Evolutionary conservation across 805 yeast genomes (phyloP).

Genomic region (Pichia deserticola): DNA sequence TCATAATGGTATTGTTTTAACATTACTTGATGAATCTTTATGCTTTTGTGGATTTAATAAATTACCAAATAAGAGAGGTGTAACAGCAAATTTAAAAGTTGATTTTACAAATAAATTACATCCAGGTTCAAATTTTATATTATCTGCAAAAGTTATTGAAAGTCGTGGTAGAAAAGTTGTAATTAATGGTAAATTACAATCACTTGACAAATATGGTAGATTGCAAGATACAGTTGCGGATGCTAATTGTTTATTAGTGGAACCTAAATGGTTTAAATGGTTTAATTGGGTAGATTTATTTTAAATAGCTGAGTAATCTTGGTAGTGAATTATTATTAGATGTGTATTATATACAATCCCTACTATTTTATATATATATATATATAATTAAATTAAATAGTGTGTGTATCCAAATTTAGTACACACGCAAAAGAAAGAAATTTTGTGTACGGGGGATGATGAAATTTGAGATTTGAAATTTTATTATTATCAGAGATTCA

Average conservation of each 20-base stretch:
- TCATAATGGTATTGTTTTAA: conserved; percentile 75
- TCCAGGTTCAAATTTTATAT: conserved; percentile 56
- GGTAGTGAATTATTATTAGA: too few species aligned
- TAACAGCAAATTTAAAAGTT: conserved; percentile 71
- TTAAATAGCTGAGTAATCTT: neutral
- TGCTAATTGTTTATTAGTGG: conserved; percentile 68
- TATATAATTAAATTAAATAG: too few species aligned
- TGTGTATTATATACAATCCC: too few species aligned
- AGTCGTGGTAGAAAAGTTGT: conserved; percentile 74
- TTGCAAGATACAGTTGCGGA: conserved; percentile 33
- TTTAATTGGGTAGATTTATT: conserved; percentile 40
- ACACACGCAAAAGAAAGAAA: too few species aligned
- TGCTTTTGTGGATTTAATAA: conserved; percentile 80
- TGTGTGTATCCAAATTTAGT: too few species aligned
- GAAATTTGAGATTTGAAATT: too few species aligned
- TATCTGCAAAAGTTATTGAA: conserved; percentile 60
- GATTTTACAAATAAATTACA: conserved; percentile 55
- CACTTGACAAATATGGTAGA: conserved; percentile 1
- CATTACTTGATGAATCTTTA: conserved; percentile 76
- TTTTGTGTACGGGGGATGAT: too few species aligned
- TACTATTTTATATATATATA: neutral
- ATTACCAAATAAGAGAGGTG: conserved; percentile 78
- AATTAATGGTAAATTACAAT: conserved; percentile 47
- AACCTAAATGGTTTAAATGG: conserved; percentile 83
- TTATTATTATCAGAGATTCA: too few species aligned